A percentile compares a stretch with the other conserved stretches of the same genome.
phyloP scores from a whole-genome alignment of 768 basidiomycete genomes.

The Hypholoma sublateritium region DNA sequence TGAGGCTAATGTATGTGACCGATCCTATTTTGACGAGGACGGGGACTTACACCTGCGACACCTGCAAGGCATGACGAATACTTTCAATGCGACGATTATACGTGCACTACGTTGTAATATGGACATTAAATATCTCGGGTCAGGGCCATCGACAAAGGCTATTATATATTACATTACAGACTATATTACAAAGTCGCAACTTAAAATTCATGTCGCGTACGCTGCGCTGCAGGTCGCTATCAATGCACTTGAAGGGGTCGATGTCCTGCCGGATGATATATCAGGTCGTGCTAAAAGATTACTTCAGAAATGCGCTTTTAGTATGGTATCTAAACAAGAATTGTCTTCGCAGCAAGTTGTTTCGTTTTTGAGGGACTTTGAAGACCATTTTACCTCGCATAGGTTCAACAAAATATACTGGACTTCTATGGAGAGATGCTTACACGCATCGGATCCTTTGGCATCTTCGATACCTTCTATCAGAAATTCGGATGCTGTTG shows the following conservation, averaged over 20 bases:
- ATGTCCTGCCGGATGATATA: constrained; percentile 16
- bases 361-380: constrained; percentile 31
- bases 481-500: too few relatives aligned
- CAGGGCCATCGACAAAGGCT: constrained; percentile 40
- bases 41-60: constrained; percentile 30
- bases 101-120: constrained; percentile 36
- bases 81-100: constrained; percentile 41
- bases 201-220: constrained; percentile 41
- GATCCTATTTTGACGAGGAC: constrained; percentile 26
- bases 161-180: constrained; percentile 46
- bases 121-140: constrained; percentile 42
- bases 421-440: constrained; percentile 27
- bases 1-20: constrained; percentile 9
- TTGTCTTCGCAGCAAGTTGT: constrained; percentile 37
- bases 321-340: constrained; percentile 38
- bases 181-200: constrained; percentile 44
- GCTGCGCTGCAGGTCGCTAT: constrained; percentile 36
- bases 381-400: constrained; percentile 39
- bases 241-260: constrained; percentile 22
- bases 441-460: constrained; percentile 9
- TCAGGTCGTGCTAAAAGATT: constrained; percentile 26
- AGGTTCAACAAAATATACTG: constrained; percentile 33
- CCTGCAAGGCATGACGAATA: constrained; percentile 40
- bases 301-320: constrained; percentile 35
- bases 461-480: too few relatives aligned